Base-by-base conservation (phyloP, 257 asterid species). In the Petunia axillaris region DNA sequence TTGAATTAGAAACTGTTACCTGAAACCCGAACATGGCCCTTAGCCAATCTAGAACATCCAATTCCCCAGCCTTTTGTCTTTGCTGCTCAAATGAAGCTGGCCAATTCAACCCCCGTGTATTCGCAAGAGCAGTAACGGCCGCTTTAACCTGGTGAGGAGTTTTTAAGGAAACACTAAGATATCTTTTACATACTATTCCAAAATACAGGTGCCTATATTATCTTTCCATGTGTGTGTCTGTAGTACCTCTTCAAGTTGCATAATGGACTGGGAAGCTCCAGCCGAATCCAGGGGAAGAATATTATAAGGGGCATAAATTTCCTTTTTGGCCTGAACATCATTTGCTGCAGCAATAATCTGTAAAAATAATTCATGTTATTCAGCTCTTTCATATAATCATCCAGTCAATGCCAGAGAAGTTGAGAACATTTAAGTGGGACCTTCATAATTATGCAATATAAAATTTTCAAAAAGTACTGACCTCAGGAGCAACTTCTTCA, bases 401-500 rank as follows among this genome's bases (percentile, higher is more conserved):
- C 44, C 37, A 41, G 63, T 71, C 75, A 81, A 71, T 63, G 65
- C 81, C 60, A 50, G 44, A 73, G 50, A 73, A 71, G 16, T 71
- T 71, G 10, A 48, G 60, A 53, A 25, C 25, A 25, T 71, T 6
- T 71, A 48, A 35, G 60, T 48, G 77, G 77, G 50, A 35, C 35
- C 50, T 73, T 48, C 62, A 4, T 73, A 73, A 50, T 46, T 70
- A 58, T 35, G 4, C 41, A 70, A 54, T 25, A 15, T 9, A 46
- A 35, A 41, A 25, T 73, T 71, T 37, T 7, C 3, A 52, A 46
- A 38, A 60, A 59, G 40, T 64, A 87, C 96, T 65, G 82, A 93
- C 99, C 97, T 96, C 99, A n/a, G 97, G 97, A 25, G 98, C 91
- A 84, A 95, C 97, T 89, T 95, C 98, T 82, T 93, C 99, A 62